A percentile compares a stretch with the other conserved stretches of the same genome.
Evolutionary conservation across 208 protist genomes (phyloP).

Genomic region (Leishmania gerbilli): DNA sequence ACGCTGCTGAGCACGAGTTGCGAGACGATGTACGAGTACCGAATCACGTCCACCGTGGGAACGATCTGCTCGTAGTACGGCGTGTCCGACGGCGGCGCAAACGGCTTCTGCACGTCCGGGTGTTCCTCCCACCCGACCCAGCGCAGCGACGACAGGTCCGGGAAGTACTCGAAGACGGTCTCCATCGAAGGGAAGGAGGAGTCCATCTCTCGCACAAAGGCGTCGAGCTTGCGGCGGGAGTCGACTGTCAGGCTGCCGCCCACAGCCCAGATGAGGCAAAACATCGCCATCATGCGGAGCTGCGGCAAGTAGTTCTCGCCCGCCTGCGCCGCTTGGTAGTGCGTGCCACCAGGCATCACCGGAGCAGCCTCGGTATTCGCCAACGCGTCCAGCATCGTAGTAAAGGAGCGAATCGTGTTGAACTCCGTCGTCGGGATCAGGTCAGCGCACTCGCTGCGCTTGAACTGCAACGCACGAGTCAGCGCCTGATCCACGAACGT

Average conservation of each 20-base stretch:
- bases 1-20: constrained; percentile 85
- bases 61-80: constrained; percentile 97
- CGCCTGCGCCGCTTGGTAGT: constrained; percentile 80
- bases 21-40: constrained; percentile 95
- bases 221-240: constrained; percentile 92
- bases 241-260: constrained; percentile 93
- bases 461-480: constrained; percentile 75
- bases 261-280: constrained; percentile 96
- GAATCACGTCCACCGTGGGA: constrained; percentile 97
- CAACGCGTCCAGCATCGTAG: constrained; percentile 95
- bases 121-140: constrained; percentile 97
- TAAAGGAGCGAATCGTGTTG: constrained; percentile 93
- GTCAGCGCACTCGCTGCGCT: constrained; percentile 86
- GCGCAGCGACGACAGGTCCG: constrained; percentile 86
- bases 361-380: constrained; percentile 83
- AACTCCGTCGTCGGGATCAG: constrained; percentile 89
- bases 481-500: constrained; percentile 90
- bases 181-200: constrained; percentile 95
- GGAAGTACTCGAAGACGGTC: constrained; percentile 98
- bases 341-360: constrained; percentile 56
- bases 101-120: constrained; percentile 83
- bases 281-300: constrained; percentile 95
- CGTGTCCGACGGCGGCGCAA: constrained; percentile 75
- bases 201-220: constrained; percentile 95
- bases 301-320: constrained; percentile 92